Evolutionary conservation across 2,329 filamentous ascomycete genomes (phyloP).

Genomic region (Calonectria montana): DNA sequence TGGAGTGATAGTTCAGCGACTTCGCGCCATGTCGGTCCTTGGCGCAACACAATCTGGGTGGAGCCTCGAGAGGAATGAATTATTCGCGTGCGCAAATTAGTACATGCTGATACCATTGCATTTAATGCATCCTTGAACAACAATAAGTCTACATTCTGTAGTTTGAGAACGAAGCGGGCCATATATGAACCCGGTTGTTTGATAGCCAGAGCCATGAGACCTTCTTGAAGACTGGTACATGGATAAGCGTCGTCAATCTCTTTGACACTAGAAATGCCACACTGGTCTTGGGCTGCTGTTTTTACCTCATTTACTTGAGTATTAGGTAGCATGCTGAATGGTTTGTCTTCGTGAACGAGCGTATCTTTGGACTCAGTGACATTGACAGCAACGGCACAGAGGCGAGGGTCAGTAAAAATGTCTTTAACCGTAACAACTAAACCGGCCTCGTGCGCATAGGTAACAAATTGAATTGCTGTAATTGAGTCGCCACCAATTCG

Average conservation of each 20-base stretch:
- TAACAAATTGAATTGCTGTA: background rate
- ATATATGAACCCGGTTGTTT: slow-evolving; percentile 21
- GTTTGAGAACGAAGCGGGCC: background rate
- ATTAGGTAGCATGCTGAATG: background rate
- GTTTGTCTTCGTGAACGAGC: background rate
- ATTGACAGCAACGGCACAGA: background rate
- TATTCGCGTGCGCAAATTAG: slow-evolving; percentile 1
- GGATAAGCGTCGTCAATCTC: background rate
- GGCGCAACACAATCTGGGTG: background rate
- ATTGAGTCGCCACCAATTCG: background rate
- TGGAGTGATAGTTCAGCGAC: background rate
- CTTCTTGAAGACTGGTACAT: background rate
- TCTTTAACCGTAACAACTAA: background rate
- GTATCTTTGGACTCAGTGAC: background rate
- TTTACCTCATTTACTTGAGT: background rate
- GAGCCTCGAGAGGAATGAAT: background rate
- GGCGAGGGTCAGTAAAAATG: background rate
- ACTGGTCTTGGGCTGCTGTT: background rate
- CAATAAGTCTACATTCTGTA: background rate
- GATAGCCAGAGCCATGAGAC: slow-evolving; percentile 5
- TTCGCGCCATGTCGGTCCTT: background rate
- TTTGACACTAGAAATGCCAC: background rate
- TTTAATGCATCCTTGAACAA: background rate
- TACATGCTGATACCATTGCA: background rate
- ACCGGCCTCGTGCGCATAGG: background rate